Conservation (phyloP, 106 monocot species). For the Dioscorea dumetorum region DNA sequence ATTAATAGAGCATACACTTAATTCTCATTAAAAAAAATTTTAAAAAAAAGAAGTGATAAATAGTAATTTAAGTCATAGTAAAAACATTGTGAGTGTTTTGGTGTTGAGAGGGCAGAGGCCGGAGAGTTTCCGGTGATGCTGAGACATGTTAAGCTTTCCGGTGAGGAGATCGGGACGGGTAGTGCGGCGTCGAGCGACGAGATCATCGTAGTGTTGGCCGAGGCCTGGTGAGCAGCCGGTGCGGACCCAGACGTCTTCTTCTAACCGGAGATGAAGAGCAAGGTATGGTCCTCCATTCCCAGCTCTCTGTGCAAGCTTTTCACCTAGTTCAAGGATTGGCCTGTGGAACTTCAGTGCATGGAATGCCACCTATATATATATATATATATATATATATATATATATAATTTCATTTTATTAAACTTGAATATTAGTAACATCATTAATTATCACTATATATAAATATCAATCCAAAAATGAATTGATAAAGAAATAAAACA, state of each 20-base stretch:
- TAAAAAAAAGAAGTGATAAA: too few species aligned
- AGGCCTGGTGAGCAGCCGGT: conserved; percentile 39
- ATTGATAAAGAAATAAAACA: background rate
- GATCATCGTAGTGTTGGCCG: conserved; percentile 17
- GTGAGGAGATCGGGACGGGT: conserved; percentile 35
- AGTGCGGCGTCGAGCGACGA: conserved; percentile 7
- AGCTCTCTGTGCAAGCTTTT: conserved; percentile 19
- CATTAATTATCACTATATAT: background rate
- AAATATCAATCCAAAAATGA: background rate
- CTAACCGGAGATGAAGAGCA: conserved; percentile 43
- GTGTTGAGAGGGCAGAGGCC: conserved; percentile 43
- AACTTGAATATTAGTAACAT: background rate
- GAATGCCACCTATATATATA: conserved; percentile 38
- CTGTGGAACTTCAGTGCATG: conserved; percentile 24
- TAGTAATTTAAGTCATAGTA: background rate
- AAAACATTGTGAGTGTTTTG: conserved; percentile 21
- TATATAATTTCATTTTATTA: background rate
- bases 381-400: too few species aligned
- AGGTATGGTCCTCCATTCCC: conserved; percentile 25
- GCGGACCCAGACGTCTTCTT: conserved; percentile 46
- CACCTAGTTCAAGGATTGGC: conserved; percentile 23
- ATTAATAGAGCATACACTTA: background rate
- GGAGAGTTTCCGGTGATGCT: conserved; percentile 13
- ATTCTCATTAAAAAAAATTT: background rate
- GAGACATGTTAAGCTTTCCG: conserved; percentile 15